A percentile compares a stretch with the other conserved stretches of the same genome.
Evolutionary conservation across 352 stramenopile genomes (phyloP).

Genomic region (Phytophthora sp.): DNA sequence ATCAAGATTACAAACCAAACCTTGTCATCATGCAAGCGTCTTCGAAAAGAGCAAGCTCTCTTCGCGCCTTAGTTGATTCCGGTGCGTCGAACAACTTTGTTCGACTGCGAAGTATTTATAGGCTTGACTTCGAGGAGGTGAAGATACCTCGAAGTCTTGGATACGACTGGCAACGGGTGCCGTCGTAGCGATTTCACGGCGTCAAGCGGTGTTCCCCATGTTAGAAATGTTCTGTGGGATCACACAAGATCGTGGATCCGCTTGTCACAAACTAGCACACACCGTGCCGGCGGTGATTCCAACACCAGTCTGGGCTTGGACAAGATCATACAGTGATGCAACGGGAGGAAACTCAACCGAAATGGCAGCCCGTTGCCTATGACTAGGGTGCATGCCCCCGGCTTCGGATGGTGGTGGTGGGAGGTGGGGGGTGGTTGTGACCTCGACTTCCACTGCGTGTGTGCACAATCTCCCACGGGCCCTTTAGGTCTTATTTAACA

Average conservation of each 20-base stretch:
- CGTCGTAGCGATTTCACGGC: background rate
- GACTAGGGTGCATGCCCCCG: background rate
- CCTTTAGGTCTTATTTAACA: constrained; percentile 2
- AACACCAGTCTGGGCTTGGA: background rate
- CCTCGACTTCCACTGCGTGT: constrained; percentile 11
- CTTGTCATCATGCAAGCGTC: no score
- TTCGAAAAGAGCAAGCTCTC: no score
- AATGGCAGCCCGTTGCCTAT: constrained; percentile 11
- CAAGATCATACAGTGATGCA: background rate
- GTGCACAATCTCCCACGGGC: constrained; percentile 19
- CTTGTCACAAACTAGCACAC: background rate
- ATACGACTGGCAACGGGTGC: no score
- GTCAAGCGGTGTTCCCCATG: background rate
- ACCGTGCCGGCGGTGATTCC: background rate
- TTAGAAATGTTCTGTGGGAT: constrained; percentile 6
- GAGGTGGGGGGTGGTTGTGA: constrained; percentile 18
- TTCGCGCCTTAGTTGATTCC: no score
- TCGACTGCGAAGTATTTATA: no score
- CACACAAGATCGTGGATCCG: constrained; percentile 4
- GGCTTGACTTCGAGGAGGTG: no score
- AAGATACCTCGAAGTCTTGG: no score
- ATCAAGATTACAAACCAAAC: no score
- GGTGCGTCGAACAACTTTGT: no score
- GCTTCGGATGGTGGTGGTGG: constrained; percentile 5
- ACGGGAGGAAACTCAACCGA: background rate